Percentiles rank a stretch among this genome's conserved stretches.
phyloP scores from a whole-genome alignment of 2,329 filamentous ascomycete species.

The Fonsecaea nubica region DNA sequence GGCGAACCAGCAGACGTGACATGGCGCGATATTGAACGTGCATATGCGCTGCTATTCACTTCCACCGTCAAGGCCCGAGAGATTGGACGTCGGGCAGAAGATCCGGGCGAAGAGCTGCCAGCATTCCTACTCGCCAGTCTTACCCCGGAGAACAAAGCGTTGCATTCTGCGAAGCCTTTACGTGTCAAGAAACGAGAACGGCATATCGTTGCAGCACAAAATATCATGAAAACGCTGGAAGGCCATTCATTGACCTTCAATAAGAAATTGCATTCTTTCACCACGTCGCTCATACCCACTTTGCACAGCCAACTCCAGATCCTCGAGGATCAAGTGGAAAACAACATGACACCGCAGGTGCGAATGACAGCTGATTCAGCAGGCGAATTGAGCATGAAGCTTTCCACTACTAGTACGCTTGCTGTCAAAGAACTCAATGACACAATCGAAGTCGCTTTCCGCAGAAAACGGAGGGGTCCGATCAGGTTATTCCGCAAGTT shows the following conservation, averaged over 20 bases:
- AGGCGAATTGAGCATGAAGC: slow-evolving; percentile 76
- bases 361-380: slow-evolving; percentile 76
- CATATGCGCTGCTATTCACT: slow-evolving; percentile 76
- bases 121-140: slow-evolving; percentile 46
- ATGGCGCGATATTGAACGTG: slow-evolving; percentile 78
- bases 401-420: slow-evolving; percentile 77
- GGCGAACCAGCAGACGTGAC: slow-evolving; percentile 42
- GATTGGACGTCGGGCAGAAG: slow-evolving; percentile 70
- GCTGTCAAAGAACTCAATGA: slow-evolving; percentile 82
- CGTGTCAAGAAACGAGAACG: slow-evolving; percentile 57
- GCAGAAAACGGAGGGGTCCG: slow-evolving; percentile 72
- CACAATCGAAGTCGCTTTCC: slow-evolving; percentile 70
- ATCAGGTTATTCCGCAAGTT: slow-evolving; percentile 74
- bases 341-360: slow-evolving; percentile 64
- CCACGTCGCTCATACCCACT: slow-evolving; percentile 52
- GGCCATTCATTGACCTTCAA: slow-evolving; percentile 53
- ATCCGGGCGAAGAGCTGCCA: slow-evolving; percentile 34
- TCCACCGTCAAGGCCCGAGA: slow-evolving; percentile 91
- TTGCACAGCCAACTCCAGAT: slow-evolving; percentile 53
- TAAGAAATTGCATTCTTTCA: slow-evolving; percentile 50
- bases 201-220: slow-evolving; percentile 60
- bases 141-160: slow-evolving; percentile 44
- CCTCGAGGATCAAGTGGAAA: slow-evolving; percentile 55
- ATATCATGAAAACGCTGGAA: slow-evolving; percentile 55
- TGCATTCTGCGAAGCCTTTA: slow-evolving; percentile 41